Base-by-base conservation (phyloP, 2,329 filamentous ascomycete genomes). In the Colletotrichum cuscutae region DNA sequence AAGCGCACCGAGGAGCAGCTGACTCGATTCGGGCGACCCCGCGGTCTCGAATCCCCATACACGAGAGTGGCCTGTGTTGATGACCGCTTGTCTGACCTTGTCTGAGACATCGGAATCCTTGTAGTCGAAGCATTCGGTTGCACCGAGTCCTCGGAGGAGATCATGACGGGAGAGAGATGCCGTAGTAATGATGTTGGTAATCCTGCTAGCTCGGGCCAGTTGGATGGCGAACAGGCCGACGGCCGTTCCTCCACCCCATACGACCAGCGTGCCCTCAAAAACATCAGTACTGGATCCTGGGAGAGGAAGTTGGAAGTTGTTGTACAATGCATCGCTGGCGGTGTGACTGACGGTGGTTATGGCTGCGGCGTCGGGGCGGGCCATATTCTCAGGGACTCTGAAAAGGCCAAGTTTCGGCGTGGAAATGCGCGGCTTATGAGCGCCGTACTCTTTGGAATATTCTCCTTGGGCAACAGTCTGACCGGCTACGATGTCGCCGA, bases 291-390 rank as follows among this genome's bases (percentile, higher is more conserved):
- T 56, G 12, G 9, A 22, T 28, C 53, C 28, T 12, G 65, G 65
- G 8, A 62, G 12, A 11, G 46, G 57, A 13, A 68, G 65, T 12
- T 19, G 9, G n/a, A 68, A 52, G 19, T 54, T 46, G 49, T 68
- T 68, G 22, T 42, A 68, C 9, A 68, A 28, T 15, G 57, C 65
- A 13, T 68, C 65, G 57, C 24, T 37, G 5, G 65, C 65, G 3
- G 65, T 56, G 35, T 61, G 57, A 9, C 54, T n/a, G 11, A 30
- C 28, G 15, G 22, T 22, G n/a, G 35, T 68, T 28, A 68, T 28
- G 7, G 65, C 56, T 11, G 65, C 65, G 7, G 57, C 65, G 22
- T 68, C 57, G n/a, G 28, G 11, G 7, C 30, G 12, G n/a, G 65
- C 22, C 49, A 68, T 52, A 12, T 42, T 42, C 15, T 19, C 22